phyloP scores from a whole-genome alignment of 1,139 yeast species.

The Cylindricascospora bacillispora region DNA sequence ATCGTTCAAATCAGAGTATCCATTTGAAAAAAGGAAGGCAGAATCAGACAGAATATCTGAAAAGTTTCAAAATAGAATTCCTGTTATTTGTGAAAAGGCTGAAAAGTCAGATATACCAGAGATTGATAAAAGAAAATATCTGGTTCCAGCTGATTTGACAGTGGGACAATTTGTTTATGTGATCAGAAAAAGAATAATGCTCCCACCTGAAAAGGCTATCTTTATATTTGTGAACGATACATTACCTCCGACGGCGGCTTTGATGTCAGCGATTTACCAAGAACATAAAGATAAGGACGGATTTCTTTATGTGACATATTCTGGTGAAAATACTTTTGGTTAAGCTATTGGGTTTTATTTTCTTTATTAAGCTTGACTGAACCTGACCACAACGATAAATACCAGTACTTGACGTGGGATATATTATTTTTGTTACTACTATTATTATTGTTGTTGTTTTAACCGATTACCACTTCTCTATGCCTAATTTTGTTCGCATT shows the following conservation, averaged over 20 bases:
- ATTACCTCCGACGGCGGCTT: constrained; percentile 94
- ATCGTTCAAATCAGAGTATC: constrained; percentile 26
- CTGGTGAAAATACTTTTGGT: constrained; percentile 80
- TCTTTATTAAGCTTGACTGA: too few species aligned
- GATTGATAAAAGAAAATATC: constrained; percentile 90
- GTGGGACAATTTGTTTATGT: constrained; percentile 98
- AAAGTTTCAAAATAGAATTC: constrained; percentile 84
- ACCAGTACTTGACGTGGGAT: neutral
- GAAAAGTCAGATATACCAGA: constrained; percentile 94
- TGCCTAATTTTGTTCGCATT: too few species aligned
- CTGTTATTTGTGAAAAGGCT: constrained; percentile 94
- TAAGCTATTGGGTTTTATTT: too few species aligned
- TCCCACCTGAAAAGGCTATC: constrained; percentile 95
- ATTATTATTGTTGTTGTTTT: too few species aligned
- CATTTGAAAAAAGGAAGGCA: constrained; percentile 80
- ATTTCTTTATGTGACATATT: constrained; percentile 82
- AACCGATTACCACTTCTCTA: too few species aligned
- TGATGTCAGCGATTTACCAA: constrained; percentile 87
- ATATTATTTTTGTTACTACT: constrained; percentile 1
- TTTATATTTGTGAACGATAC: constrained; percentile 94
- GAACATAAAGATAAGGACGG: constrained; percentile 98
- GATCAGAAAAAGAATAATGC: constrained; percentile 86
- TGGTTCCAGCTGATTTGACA: constrained; percentile 91
- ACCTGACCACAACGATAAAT: too few species aligned
- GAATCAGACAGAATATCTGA: constrained; percentile 87